phyloP scores from a whole-genome alignment of 2,329 filamentous ascomycete species.

The Biscogniauxia marginata region DNA sequence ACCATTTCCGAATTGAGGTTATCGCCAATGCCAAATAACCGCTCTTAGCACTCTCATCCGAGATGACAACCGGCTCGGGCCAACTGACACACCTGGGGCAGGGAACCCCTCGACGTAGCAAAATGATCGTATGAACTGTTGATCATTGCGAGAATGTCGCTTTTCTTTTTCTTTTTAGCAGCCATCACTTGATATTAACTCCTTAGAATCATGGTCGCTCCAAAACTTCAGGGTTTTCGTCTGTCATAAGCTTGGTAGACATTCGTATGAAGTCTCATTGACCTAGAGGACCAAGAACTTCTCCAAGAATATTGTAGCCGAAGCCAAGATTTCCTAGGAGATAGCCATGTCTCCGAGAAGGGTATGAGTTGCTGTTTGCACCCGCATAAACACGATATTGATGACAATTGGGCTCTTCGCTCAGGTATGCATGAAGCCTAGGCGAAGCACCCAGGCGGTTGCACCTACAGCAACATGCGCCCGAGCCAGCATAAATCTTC shows the following conservation, averaged over 20 bases:
- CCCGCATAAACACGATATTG: neutral
- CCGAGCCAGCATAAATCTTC: neutral
- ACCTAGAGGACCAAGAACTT: neutral
- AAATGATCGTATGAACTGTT: constrained; percentile 2
- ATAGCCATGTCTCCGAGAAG: neutral
- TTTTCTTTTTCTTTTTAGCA: neutral
- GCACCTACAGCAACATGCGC: neutral
- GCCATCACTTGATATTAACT: neutral
- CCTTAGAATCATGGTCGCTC: neutral
- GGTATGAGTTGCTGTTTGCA: neutral
- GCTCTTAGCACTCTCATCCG: constrained; percentile 2
- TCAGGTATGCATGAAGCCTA: neutral
- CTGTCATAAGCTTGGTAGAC: neutral
- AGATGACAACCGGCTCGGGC: constrained; percentile 9
- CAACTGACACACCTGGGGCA: constrained; percentile 1
- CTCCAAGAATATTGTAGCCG: neutral
- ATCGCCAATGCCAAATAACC: constrained; percentile 15
- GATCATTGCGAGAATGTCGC: neutral
- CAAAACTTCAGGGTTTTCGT: neutral
- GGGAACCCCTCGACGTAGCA: neutral
- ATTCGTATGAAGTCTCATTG: neutral
- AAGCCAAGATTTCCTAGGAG: neutral
- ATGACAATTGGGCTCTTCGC: neutral
- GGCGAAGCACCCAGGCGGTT: neutral
- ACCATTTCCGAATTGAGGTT: constrained; percentile 13